Evolutionary conservation across 768 basidiomycete genomes (phyloP), one percentile per base, ranked within the genome.

Genomic region (Suillus discolor): DNA sequence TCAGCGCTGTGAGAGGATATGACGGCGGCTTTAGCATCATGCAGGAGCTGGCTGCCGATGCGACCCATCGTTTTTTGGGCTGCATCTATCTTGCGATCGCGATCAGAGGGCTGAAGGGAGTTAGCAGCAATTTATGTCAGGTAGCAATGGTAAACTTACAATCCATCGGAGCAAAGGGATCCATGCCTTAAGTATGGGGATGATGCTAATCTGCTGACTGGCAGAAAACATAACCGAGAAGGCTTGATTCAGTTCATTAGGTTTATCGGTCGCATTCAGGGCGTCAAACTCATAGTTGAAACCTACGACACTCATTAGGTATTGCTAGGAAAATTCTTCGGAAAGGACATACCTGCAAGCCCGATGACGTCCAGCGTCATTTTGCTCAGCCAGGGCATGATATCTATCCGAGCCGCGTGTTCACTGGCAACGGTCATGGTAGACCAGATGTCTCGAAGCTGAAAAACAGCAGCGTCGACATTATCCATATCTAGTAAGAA

Each of bases 391-490:
- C 79, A 80, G 0, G 73, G 69, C 9, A 75, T 65, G 20, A 77
- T 69, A 42, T 83, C 76, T 9, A 81, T 68, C 8, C 71, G 71
- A 9, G 67, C 54, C 6, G 67, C 61, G 0, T 64, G 65, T 18
- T 67, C 47, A 7, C 61, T 65, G 20, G 67, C 72, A 23, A 71
- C 63, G 25, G 79, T 75, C 66, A 84, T 78, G 1, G 69, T 57
- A 0, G 67, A 68, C 84, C 81, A 84, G 55, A 83, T 67, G 63
- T 87, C 85, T 49, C 85, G 80, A n/a, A 88, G 78, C 84, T 86
- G 28, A 3, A 23, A 9, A 3, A 54, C 7, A 47, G 12, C 3
- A 7, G 44, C 18, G 41, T n/a, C 42, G 44, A 34, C 13, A 1
- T 23, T 16, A 70, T 23, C 36, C 7, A 9, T 16, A 69, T 60